Evolutionary conservation across 1,284 basidiomycete species (phyloP), one percentile per base, ranked within the genome.

Genomic region (Tilletiaria anomala): DNA sequence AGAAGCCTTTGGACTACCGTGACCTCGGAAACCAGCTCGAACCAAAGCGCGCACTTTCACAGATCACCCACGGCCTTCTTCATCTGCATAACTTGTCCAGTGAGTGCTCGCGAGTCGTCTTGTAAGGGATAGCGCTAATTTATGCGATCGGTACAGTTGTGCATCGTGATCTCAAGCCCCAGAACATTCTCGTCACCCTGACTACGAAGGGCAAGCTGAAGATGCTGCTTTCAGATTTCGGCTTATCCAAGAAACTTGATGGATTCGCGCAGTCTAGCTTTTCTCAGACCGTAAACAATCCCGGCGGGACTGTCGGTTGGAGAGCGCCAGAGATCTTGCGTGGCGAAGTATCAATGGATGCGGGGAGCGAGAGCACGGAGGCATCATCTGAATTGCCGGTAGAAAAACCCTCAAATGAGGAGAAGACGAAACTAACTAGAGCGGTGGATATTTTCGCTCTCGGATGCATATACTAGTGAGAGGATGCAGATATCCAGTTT

Each of bases 121-220:
- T 35, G 12, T 35, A 6, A 6, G 17, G 6, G 5, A 33, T 12
- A 8, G 8, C 6, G 6, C 17, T 12, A 10, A 33, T 16, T 33
- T 33, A 20, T 16, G 17, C 10, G 17, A n/a, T 23, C 15, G 6
- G 11, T 32, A 5, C 26, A 39, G 38, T 97, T 52, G 80, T 97
- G 17, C 93, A 97, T 70, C 79, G 93, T 20, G 91, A 97, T 66
- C 93, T 97, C 69, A 97, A 97, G 65, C 91, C 91, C 3, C 89
- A 93, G 69, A 97, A 99, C 63, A 96, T 99, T 43, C 75, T 97
- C 6, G 76, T 96, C n/a, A 29, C 26, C 26, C 8, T 29, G 84
- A 51, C 43, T 22, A 31, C 50, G 5, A 55, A 51, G 12, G 53
- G 57, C 23, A 47, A 50, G 23, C 50, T 66, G 35, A 64, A 64